Conservation (phyloP, 805 yeast species). For the Saccharomyces eubayanus region DNA sequence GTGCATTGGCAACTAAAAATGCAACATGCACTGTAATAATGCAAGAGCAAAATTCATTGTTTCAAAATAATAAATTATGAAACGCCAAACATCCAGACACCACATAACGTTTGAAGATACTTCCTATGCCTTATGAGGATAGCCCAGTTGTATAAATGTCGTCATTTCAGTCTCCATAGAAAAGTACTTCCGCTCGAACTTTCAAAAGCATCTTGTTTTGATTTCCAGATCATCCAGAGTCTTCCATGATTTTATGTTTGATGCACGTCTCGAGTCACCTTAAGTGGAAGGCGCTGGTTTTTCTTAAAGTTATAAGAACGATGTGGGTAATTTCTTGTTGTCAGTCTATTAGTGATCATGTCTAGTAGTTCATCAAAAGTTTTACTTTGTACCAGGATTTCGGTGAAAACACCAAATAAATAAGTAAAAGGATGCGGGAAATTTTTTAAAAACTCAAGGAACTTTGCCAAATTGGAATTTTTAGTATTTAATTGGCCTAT, state of each 20-base stretch:
- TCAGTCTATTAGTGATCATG: neutral
- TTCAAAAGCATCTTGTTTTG: neutral
- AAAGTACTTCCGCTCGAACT: neutral
- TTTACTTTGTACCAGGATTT: neutral
- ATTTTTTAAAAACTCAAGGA: neutral
- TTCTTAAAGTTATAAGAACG: neutral
- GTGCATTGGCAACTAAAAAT: neutral
- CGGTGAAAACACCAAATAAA: neutral
- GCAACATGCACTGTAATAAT: neutral
- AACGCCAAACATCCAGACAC: neutral
- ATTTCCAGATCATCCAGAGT: neutral
- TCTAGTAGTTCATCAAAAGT: neutral
- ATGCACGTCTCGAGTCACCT: neutral
- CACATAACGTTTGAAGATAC: neutral
- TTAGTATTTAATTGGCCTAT: neutral
- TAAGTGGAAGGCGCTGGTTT: neutral
- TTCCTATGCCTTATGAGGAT: neutral
- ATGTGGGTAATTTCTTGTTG: neutral
- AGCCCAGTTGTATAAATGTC: neutral
- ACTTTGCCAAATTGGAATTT: neutral
- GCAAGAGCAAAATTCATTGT: neutral
- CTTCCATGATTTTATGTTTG: neutral
- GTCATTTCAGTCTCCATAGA: neutral
- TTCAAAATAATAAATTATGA: neutral
- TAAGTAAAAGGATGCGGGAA: neutral